Percentiles rank a stretch among this genome's conserved stretches.
phyloP scores from a whole-genome alignment of 768 basidiomycete species.

The Clitopilus passeckerianus region DNA sequence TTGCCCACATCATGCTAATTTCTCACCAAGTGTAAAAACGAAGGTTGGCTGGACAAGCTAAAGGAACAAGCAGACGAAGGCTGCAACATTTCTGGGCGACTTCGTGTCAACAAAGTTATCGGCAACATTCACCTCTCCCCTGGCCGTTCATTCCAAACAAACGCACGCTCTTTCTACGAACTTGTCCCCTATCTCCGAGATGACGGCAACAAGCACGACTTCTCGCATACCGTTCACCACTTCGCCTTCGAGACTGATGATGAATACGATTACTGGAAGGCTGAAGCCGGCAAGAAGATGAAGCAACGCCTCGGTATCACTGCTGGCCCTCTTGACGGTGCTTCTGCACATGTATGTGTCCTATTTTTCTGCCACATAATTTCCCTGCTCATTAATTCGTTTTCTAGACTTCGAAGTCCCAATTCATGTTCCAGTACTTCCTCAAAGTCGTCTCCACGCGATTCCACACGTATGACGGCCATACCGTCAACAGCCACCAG shows the following conservation, averaged over 20 bases:
- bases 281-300: constrained; percentile 55
- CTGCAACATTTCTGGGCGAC: constrained; percentile 86
- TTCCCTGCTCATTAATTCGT: constrained; percentile 1
- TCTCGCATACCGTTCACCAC: constrained; percentile 81
- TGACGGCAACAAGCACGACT: constrained; percentile 86
- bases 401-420: constrained; percentile 62
- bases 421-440: constrained; percentile 99
- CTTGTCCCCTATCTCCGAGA: constrained; percentile 93
- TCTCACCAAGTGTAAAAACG: constrained; percentile 71
- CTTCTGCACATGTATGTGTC: constrained; percentile 47
- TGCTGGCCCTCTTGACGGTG: constrained; percentile 72
- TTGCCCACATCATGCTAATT: background rate
- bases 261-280: constrained; percentile 70
- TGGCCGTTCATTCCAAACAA: constrained; percentile 91
- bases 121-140: constrained; percentile 95
- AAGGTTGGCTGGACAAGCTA: constrained; percentile 94
- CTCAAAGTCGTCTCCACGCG: constrained; percentile 97
- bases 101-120: constrained; percentile 95
- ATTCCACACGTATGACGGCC: constrained; percentile 79
- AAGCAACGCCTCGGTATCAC: constrained; percentile 69
- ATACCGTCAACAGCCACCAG: constrained; percentile 82
- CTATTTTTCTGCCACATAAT: background rate
- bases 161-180: constrained; percentile 74
- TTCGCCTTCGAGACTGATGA: constrained; percentile 83
- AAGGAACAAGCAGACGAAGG: constrained; percentile 91